These are phyloP conservation scores for Pulveroboletus sp. DNA, from an alignment of 768 basidiomycete species.

Conservation along the genomic window DNA sequence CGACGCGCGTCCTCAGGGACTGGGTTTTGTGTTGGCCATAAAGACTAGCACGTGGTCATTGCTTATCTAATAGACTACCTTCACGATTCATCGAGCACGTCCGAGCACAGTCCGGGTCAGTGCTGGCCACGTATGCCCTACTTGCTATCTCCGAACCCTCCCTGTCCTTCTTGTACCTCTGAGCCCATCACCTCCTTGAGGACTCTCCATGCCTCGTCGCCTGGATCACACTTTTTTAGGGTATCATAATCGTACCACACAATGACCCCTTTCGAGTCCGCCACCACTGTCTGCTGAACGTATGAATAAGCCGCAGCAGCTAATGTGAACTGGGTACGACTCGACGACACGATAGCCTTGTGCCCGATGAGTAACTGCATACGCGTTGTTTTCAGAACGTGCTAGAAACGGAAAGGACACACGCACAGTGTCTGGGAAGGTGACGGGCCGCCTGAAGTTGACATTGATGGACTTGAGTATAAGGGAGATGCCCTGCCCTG, in stretches of 20 bases:
- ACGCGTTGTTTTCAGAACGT: not conserved
- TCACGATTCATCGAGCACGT: slow-evolving; percentile 4
- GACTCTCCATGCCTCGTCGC: slow-evolving; percentile 40
- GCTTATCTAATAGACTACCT: slow-evolving; percentile 14
- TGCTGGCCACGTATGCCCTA: not conserved
- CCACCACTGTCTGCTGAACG: slow-evolving; percentile 55
- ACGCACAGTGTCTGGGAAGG: slow-evolving; percentile 70
- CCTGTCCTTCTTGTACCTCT: slow-evolving; percentile 16
- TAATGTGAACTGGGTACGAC: slow-evolving; percentile 44
- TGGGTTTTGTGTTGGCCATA: slow-evolving; percentile 4
- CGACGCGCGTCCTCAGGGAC: slow-evolving; percentile 31
- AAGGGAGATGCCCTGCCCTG: slow-evolving; percentile 60
- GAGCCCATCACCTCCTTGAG: slow-evolving; percentile 20
- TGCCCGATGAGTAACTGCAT: slow-evolving; percentile 62
- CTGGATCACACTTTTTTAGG: slow-evolving; percentile 60
- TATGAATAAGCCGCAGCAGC: slow-evolving; percentile 60
- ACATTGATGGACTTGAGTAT: slow-evolving; percentile 70
- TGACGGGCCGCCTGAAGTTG: slow-evolving; percentile 65
- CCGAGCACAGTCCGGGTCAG: slow-evolving; percentile 5
- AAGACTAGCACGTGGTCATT: not conserved
- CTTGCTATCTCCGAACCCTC: not conserved
- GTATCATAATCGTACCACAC: slow-evolving; percentile 79
- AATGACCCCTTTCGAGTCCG: slow-evolving; percentile 56
- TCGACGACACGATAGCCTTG: slow-evolving; percentile 39
- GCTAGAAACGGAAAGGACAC: not conserved